Base-by-base conservation (phyloP, 108 stramenopile species). In the Nitzschia sp. region DNA sequence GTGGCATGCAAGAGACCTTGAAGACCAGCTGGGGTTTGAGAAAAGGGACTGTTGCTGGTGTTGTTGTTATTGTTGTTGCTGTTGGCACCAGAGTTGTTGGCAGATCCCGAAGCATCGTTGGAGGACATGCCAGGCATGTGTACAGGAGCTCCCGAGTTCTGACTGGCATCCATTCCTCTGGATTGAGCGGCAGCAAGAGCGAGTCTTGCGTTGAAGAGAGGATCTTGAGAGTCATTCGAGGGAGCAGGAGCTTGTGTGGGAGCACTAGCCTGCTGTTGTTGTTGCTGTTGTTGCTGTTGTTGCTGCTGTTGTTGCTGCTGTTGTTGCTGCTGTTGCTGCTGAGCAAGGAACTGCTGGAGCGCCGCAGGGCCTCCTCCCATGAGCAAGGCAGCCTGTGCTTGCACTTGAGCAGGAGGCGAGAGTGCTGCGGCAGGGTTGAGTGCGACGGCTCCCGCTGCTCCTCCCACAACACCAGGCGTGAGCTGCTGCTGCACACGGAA, bases 401-500 rank as follows among this genome's bases (percentile, higher is more conserved):
- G 20, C 38, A 40, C 24, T 26, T 55, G 66, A 21, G 50, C 48
- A 37, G 53, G 8, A 51, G 54, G 17, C 22, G 55, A 8, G 17
- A 62, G 21, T 6, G 6, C 53, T 3, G 53, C 20, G 34, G 38
- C 20, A 62, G 17, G 42, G 22, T 43, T 44, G 9, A 7, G 20
- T 9, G n/a, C n/a, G n/a, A n/a, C n/a, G n/a, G n/a, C n/a, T n/a
- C n/a, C n/a, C n/a, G n/a, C n/a, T n/a, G n/a, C n/a, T n/a, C n/a
- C n/a, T n/a, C n/a, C n/a, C 29, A 5, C 29, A 34, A 5, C 29
- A 5, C 29, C 29, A 34, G 29, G 29, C 2, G 53, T 3, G 22
- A 53, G 50, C 53, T 67, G 66, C 41, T 67, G 66, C 41, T 67
- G 66, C 38, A 67, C 22, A 6, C 79, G 72, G 22, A 80, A 64